phyloP scores from a whole-genome alignment of 192 early-diverging fungal species.

The Podila epicladia region DNA sequence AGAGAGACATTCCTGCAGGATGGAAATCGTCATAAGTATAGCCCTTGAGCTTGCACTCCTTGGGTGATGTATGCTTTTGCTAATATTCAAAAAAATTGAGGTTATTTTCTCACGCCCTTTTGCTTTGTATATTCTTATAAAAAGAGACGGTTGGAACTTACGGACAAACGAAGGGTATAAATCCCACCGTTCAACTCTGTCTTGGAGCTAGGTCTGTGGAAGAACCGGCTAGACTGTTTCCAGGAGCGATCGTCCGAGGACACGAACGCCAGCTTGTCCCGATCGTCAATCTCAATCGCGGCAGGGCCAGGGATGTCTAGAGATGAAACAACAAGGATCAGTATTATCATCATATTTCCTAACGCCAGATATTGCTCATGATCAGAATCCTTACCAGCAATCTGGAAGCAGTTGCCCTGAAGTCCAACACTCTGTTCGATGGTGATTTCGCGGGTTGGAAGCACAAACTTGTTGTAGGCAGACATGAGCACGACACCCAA shows the following conservation, averaged over 20 bases:
- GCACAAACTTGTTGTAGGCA: constrained; percentile 22
- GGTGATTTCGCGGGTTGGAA: constrained; percentile 21
- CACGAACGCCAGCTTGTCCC: constrained; percentile 33
- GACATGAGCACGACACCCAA: constrained; percentile 35
- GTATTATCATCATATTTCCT: background rate
- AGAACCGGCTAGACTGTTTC: constrained; percentile 30
- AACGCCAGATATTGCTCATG: too few relatives aligned
- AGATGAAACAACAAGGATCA: background rate
- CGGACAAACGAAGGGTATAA: constrained; percentile 27
- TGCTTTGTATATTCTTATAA: background rate
- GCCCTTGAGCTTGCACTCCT: constrained; percentile 14
- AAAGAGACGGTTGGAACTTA: background rate
- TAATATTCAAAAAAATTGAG: background rate
- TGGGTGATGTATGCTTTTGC: constrained; percentile 26
- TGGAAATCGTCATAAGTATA: constrained; percentile 35
- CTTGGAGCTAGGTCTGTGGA: constrained; percentile 43
- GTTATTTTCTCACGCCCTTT: background rate
- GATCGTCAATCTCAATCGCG: constrained; percentile 39
- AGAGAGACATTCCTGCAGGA: constrained; percentile 46
- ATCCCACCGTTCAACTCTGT: constrained; percentile 37
- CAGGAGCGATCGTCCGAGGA: constrained; percentile 49
- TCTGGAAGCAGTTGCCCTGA: constrained; percentile 44
- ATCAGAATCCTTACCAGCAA: constrained; percentile 20
- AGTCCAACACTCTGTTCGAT: constrained; percentile 28
- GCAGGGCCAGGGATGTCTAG: constrained; percentile 43